phyloP scores from a whole-genome alignment of 2,329 filamentous ascomycete genomes.

The Lachnellula cervina region DNA sequence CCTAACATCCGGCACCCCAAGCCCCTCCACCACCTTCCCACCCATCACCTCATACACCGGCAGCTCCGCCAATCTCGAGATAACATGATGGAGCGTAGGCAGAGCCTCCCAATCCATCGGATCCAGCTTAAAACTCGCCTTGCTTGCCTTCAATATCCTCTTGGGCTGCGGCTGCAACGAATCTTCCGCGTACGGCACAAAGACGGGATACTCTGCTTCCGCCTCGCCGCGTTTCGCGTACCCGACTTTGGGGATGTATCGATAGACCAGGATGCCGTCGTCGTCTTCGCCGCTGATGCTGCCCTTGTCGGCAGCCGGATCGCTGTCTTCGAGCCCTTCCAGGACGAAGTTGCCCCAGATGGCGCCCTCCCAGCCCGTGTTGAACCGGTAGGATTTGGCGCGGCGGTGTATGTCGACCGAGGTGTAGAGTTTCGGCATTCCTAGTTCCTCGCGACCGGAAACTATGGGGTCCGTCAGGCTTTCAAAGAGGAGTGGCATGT shows the following conservation, averaged over 20 bases:
- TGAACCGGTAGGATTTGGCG: constrained; percentile 47
- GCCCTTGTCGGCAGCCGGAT: constrained; percentile 30
- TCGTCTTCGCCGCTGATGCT: constrained; percentile 22
- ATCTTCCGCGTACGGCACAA: constrained; percentile 23
- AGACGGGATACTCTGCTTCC: constrained; percentile 48
- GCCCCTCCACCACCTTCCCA: constrained; percentile 51
- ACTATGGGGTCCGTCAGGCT: constrained; percentile 55
- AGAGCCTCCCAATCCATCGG: constrained; percentile 47
- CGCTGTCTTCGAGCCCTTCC: constrained; percentile 30
- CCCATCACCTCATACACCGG: constrained; percentile 52
- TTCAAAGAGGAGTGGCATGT: constrained; percentile 54
- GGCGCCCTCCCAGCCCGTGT: constrained; percentile 39
- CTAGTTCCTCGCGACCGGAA: constrained; percentile 50
- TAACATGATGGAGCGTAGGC: constrained; percentile 57
- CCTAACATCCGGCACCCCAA: constrained; percentile 46
- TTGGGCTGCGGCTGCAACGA: constrained; percentile 28
- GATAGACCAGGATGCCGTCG: constrained; percentile 48
- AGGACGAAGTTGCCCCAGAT: constrained; percentile 36
- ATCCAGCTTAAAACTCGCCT: constrained; percentile 44
- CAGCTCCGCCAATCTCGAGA: constrained; percentile 47
- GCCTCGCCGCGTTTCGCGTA: constrained; percentile 39
- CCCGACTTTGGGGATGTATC: constrained; percentile 53
- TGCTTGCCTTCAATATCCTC: constrained; percentile 35
- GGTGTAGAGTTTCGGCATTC: constrained; percentile 50
- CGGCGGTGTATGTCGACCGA: constrained; percentile 43